Evolutionary conservation across 2,329 filamentous ascomycete genomes (phyloP).

Genomic region (Sclerotinia borealis): DNA sequence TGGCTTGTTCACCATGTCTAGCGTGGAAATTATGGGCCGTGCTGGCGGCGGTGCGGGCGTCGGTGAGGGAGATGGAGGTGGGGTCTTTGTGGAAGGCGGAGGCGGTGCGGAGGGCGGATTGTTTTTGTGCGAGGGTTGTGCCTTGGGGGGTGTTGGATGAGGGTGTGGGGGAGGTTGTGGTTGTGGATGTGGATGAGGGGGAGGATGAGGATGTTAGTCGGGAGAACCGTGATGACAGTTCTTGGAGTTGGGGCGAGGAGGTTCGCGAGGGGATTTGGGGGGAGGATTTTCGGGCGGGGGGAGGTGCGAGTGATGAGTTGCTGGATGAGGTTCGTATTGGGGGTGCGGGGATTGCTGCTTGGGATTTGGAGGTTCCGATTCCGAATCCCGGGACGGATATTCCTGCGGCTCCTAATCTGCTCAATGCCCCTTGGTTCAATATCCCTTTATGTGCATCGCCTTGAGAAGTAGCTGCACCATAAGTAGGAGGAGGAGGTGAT

Average conservation of each 20-base stretch:
- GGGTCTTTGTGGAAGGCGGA: constrained; percentile 45
- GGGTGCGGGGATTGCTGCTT: constrained; percentile 30
- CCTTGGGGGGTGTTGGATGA: constrained; percentile 36
- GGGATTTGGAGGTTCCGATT: constrained; percentile 42
- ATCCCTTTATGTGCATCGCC: constrained; percentile 31
- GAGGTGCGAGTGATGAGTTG: constrained; percentile 18
- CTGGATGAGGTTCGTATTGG: constrained; percentile 3
- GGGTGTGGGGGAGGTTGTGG: constrained; percentile 29
- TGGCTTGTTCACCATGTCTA: constrained; percentile 53
- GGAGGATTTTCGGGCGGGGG: constrained; percentile 16
- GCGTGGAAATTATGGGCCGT: constrained; percentile 54
- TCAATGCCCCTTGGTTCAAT: constrained; percentile 42
- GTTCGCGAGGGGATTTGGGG: constrained; percentile 12
- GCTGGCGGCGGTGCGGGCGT: constrained; percentile 44
- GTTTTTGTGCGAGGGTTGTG: constrained; percentile 49
- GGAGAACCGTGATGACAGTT: constrained; percentile 34
- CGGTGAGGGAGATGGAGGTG: constrained; percentile 44
- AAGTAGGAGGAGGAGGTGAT: constrained; percentile 37
- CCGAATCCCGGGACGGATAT: constrained; percentile 60
- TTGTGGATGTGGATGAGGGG: constrained; percentile 14
- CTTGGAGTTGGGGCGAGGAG: constrained; percentile 27
- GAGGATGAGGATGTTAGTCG: constrained; percentile 16
- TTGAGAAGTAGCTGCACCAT: constrained; percentile 19
- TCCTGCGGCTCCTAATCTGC: constrained; percentile 54
- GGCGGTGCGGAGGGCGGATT: constrained; percentile 47